Evolutionary conservation across 352 stramenopile genomes (phyloP).

Genomic region (Pythium apleroticum): DNA sequence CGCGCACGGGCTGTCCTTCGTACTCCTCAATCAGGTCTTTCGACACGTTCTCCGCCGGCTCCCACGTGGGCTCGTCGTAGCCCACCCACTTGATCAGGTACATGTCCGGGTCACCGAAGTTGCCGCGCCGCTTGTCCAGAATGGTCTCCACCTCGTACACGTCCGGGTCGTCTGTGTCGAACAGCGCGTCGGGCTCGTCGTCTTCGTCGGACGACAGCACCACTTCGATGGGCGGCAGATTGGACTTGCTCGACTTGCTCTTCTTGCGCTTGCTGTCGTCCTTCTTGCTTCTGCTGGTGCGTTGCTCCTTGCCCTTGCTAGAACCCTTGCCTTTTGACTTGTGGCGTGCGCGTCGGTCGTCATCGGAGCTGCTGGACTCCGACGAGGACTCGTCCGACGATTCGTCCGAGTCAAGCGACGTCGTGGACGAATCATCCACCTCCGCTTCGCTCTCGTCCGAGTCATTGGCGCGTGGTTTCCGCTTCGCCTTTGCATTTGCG

Average conservation of each 20-base stretch:
- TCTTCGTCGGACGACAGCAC: slow-evolving; percentile 76
- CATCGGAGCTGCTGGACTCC: slow-evolving; percentile 21
- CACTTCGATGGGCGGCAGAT: slow-evolving; percentile 55
- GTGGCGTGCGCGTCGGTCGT: neutral
- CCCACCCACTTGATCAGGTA: slow-evolving; percentile 86
- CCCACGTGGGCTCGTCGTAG: slow-evolving; percentile 79
- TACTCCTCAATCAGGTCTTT: slow-evolving; percentile 83
- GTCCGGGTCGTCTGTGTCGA: slow-evolving; percentile 74
- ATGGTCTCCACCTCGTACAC: slow-evolving; percentile 84
- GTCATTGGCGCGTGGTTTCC: slow-evolving; percentile 8
- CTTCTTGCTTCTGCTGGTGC: slow-evolving; percentile 7
- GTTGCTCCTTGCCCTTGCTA: slow-evolving; percentile 13
- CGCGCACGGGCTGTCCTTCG: slow-evolving; percentile 64
- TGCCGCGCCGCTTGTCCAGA: slow-evolving; percentile 50
- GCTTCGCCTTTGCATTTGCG: slow-evolving; percentile 21
- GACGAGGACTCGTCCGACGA: slow-evolving; percentile 1
- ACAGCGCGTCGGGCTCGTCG: slow-evolving; percentile 72
- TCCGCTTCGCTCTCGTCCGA: slow-evolving; percentile 14
- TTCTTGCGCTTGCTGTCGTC: slow-evolving; percentile 23
- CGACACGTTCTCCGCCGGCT: slow-evolving; percentile 71
- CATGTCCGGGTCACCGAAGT: slow-evolving; percentile 57
- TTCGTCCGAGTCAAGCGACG: slow-evolving; percentile 21
- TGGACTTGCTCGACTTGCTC: slow-evolving; percentile 38
- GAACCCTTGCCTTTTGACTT: slow-evolving; percentile 23
- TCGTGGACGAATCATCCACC: slow-evolving; percentile 20